Evolutionary conservation across 1,284 basidiomycete species (phyloP).

Genomic region (Sanghuangporus sanghuang): DNA sequence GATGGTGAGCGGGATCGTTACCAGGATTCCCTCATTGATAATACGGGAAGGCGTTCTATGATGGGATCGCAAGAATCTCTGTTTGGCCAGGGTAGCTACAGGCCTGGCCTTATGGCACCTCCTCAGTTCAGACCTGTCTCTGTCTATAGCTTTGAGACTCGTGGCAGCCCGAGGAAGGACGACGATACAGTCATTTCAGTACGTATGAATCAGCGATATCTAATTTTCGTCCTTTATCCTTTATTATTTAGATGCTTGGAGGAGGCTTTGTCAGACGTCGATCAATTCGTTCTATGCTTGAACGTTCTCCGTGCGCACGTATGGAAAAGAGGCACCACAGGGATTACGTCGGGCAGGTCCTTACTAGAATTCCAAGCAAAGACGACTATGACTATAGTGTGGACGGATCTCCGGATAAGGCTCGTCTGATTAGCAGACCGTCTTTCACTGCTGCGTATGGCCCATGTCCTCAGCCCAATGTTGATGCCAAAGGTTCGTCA

Average conservation of each 20-base stretch:
- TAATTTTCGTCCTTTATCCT: not conserved
- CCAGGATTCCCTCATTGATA: conserved; percentile 65
- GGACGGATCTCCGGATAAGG: conserved; percentile 31
- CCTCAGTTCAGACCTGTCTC: conserved; percentile 60
- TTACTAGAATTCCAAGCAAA: conserved; percentile 27
- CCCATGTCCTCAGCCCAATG: not conserved
- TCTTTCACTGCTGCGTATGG: conserved; percentile 51
- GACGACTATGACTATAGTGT: conserved; percentile 31
- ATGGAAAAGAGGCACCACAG: conserved; percentile 57
- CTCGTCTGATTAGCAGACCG: conserved; percentile 20
- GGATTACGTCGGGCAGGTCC: conserved; percentile 23
- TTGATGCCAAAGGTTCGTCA: conserved; percentile 17
- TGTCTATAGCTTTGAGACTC: conserved; percentile 48
- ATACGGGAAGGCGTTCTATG: conserved; percentile 47
- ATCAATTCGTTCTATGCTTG: conserved; percentile 61
- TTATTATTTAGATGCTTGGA: conserved; percentile 57
- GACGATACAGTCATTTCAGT: conserved; percentile 80
- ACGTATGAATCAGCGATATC: conserved; percentile 25
- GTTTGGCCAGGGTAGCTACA: conserved; percentile 49
- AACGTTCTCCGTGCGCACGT: conserved; percentile 63
- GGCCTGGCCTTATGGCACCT: conserved; percentile 29
- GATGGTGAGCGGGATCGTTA: conserved; percentile 35
- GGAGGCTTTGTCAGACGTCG: conserved; percentile 65
- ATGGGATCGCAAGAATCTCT: conserved; percentile 52
- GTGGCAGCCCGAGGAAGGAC: conserved; percentile 50